Percentiles rank a stretch among this genome's conserved stretches.
Evolutionary conservation across 129 eudicot genomes (phyloP).

Genomic region (Ambrosia trifida): DNA sequence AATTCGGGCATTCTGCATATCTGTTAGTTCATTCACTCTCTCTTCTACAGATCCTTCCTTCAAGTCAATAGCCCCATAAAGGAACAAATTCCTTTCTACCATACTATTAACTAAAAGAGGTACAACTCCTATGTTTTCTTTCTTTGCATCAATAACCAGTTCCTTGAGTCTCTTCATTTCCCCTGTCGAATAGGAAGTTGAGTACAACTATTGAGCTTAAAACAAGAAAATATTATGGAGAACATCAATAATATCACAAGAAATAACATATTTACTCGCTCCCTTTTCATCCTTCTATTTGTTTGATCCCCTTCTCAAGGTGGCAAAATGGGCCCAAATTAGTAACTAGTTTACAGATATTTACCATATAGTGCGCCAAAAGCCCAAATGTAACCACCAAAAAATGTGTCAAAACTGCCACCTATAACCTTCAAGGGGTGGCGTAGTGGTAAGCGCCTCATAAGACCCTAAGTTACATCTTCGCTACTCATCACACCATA

Average conservation of each 20-base stretch:
- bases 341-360: not conserved
- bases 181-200: conserved; percentile 46
- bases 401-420: not conserved
- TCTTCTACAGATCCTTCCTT: conserved; percentile 65
- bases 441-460: not conserved
- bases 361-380: not conserved
- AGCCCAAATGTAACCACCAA: not conserved
- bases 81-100: conserved; percentile 67
- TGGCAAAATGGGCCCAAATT: not conserved
- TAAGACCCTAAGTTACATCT: not conserved
- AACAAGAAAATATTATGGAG: not conserved
- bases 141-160: conserved; percentile 62
- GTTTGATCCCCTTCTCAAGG: not conserved
- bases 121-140: conserved; percentile 46
- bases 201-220: conserved; percentile 10
- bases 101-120: conserved; percentile 56
- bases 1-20: conserved; percentile 59
- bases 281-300: not conserved
- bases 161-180: conserved; percentile 57
- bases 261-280: not conserved
- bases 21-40: conserved; percentile 60
- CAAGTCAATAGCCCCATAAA: conserved; percentile 67
- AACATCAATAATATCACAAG: not conserved
- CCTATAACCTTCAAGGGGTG: not conserved
- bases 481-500: conserved; percentile 2